Evolutionary conservation across 345 rosid species (phyloP).

Genomic region (Arabis hirsuta): DNA sequence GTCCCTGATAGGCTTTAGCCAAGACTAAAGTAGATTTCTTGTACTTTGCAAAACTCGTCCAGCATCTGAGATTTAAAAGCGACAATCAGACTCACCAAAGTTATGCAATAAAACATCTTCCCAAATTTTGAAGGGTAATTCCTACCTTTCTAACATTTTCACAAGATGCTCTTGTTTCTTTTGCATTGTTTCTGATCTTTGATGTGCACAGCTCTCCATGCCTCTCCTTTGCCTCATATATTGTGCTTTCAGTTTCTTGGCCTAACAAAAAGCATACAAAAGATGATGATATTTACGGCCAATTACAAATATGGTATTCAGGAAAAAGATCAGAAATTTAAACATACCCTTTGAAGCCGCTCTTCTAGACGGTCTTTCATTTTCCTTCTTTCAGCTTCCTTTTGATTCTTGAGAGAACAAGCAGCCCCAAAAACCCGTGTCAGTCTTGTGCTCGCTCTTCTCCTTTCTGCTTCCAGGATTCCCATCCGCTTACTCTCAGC

Average conservation of each 20-base stretch:
- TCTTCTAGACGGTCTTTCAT: slow-evolving; percentile 81
- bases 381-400: slow-evolving; percentile 81
- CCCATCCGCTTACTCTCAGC: slow-evolving; percentile 88
- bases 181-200: slow-evolving; percentile 32
- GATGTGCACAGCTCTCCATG: slow-evolving; percentile 21
- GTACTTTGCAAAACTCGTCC: slow-evolving; percentile 70
- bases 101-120: not conserved
- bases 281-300: slow-evolving; percentile 14
- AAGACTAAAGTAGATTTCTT: slow-evolving; percentile 70
- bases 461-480: slow-evolving; percentile 82
- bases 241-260: slow-evolving; percentile 42
- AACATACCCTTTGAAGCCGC: slow-evolving; percentile 77
- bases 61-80: slow-evolving; percentile 58
- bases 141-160: slow-evolving; percentile 40
- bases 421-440: slow-evolving; percentile 70
- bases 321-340: slow-evolving; percentile 16
- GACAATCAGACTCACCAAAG: not conserved
- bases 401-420: slow-evolving; percentile 61
- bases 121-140: not conserved
- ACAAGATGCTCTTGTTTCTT: slow-evolving; percentile 38
- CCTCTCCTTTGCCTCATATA: slow-evolving; percentile 44
- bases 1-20: slow-evolving; percentile 61
- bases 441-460: slow-evolving; percentile 69
- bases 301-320: not conserved
- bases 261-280: slow-evolving; percentile 27